Percentiles rank a stretch among this genome's conserved stretches.
These are phyloP conservation scores for Microbotryum saponariae DNA, from an alignment of 1,284 basidiomycete species.

Conservation along the genomic window DNA sequence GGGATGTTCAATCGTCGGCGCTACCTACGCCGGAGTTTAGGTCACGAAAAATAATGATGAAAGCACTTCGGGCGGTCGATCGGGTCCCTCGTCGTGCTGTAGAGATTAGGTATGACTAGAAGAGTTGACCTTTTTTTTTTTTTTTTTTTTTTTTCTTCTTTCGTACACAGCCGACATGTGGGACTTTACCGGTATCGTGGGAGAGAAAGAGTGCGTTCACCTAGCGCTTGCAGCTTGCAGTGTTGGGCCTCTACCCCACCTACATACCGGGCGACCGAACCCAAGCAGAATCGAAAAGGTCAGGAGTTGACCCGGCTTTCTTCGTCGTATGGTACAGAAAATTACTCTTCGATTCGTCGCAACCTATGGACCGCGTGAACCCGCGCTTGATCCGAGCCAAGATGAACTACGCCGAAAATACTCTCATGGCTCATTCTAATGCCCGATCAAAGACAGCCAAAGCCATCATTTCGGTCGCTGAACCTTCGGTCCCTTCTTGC, in stretches of 20 bases:
- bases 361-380: conserved; percentile 25
- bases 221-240: too few species aligned
- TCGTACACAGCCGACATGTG: conserved; percentile 2
- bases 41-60: too few species aligned
- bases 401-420: conserved; percentile 48
- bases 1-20: too few species aligned
- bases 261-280: not conserved
- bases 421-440: conserved; percentile 47
- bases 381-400: conserved; percentile 17
- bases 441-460: conserved; percentile 20
- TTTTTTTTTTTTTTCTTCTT: too few species aligned
- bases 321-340: conserved; percentile 1
- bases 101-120: too few species aligned
- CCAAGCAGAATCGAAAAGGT: not conserved
- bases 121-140: too few species aligned
- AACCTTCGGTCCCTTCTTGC: conserved; percentile 15
- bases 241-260: not conserved
- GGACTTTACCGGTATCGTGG: conserved; percentile 28
- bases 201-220: conserved; percentile 21
- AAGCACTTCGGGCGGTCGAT: too few species aligned
- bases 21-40: too few species aligned
- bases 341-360: conserved; percentile 22
- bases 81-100: too few species aligned
- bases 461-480: conserved; percentile 30
- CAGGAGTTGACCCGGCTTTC: not conserved